Evolutionary conservation across 2,329 filamentous ascomycete genomes (phyloP), one percentile per base, ranked within the genome.

Genomic region (Pleoardoris graminearum): DNA sequence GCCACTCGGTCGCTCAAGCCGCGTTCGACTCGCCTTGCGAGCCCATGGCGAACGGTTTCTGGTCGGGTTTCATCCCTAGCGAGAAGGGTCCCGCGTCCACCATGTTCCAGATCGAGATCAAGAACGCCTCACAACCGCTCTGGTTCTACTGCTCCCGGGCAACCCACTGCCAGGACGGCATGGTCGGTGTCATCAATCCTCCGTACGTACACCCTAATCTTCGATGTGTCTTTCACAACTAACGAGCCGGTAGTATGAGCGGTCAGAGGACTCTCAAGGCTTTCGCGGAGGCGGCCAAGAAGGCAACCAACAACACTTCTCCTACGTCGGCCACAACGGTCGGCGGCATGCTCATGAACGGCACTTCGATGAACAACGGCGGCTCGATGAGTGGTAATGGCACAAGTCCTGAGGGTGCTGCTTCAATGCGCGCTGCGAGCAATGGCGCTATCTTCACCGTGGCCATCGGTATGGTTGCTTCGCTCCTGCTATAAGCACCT

Each of bases 121-220:
- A 46, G 11, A 71, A 74, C 41, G 68, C 65, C 33, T 70, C 69
- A 12, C 55, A 62, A 12, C 73, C 73, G n/a, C 60, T 74, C 54
- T 74, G 71, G 68, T 72, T 71, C 63, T 75, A 75, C 66, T 75
- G 73, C 65, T 65, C 68, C n/a, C 71, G 72, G 48, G 70, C 58
- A 44, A 50, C 58, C 58, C 73, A 75, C 53, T 75, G 73, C 63
- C 68, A 73, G 53, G 49, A 32, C 33, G 72, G 72, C 45, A 75
- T 75, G 73, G 73, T 74, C 25, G 71, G 69, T 58, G 72, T 71
- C 4, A 72, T 75, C 63, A 75, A 75, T 62, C 61, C 63, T 48
- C 62, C 68, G 69, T 73, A 65, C 65, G 70, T 65, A 3, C 38
- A 17, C 14, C 21, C 25, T 16, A 14, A 14, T 11, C 5, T 10